These are phyloP conservation scores for Syzygium aqueum DNA, from an alignment of 345 rosid genomes.

Conservation along the genomic window DNA sequence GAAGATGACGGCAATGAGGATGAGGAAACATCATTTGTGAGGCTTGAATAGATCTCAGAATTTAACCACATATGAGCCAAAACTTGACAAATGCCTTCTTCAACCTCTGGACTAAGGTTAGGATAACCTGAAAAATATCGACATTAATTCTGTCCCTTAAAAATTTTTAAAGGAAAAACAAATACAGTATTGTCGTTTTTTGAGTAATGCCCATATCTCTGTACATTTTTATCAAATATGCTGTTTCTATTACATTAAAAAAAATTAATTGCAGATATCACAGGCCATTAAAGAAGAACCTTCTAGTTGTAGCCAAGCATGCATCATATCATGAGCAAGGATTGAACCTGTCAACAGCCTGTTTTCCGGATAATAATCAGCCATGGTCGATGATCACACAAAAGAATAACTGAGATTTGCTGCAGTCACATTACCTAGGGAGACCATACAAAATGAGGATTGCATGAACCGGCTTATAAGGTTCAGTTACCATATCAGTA, in stretches of 20 bases:
- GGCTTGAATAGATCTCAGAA: constrained; percentile 46
- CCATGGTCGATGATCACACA: neutral
- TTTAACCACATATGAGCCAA: constrained; percentile 94
- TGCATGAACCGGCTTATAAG: constrained; percentile 64
- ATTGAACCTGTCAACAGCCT: constrained; percentile 93
- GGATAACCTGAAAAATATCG: constrained; percentile 48
- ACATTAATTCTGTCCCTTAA: neutral
- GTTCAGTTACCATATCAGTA: constrained; percentile 62
- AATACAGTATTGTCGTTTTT: neutral
- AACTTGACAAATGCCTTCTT: constrained; percentile 96
- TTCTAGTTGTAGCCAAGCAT: constrained; percentile 91
- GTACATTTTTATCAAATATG: neutral
- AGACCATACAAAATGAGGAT: constrained; percentile 84
- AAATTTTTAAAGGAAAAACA: neutral
- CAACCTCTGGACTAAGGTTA: constrained; percentile 66
- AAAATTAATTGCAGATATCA: neutral
- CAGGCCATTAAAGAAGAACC: constrained; percentile 27
- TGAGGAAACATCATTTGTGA: constrained; percentile 31
- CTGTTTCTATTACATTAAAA: neutral
- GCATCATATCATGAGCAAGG: constrained; percentile 99
- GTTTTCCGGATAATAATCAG: neutral
- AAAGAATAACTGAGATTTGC: neutral
- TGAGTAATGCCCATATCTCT: neutral
- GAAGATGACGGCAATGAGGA: constrained; percentile 25
- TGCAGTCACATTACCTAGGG: constrained; percentile 42